Evolutionary conservation across 306 rosid species (phyloP).

Genomic region (Rosa multiflora): DNA sequence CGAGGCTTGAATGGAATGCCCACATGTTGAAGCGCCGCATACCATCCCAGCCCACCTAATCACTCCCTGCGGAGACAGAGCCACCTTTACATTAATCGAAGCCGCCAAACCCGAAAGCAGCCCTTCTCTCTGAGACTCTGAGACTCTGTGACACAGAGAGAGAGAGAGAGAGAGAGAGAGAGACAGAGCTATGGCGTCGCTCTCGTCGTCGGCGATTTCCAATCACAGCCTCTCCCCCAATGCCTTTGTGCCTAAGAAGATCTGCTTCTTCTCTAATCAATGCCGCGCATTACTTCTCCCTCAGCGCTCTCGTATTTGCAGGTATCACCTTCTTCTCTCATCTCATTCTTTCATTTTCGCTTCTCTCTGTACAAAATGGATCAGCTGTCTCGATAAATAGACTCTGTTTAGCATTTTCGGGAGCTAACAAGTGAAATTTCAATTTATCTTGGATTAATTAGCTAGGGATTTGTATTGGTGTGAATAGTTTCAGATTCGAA

Average conservation of each 20-base stretch:
- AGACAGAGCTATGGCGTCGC: slow-evolving; percentile 25
- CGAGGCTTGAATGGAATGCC: too few relatives aligned
- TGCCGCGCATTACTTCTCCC: slow-evolving; percentile 8
- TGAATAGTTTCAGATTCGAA: neutral
- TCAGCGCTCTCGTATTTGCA: slow-evolving; percentile 22
- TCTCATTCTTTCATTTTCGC: neutral
- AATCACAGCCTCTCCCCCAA: slow-evolving; percentile 8
- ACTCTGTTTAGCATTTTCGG: neutral
- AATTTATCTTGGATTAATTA: neutral
- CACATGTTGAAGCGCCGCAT: too few relatives aligned
- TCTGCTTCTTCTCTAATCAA: slow-evolving; percentile 16
- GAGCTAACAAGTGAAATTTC: neutral
- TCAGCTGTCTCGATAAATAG: neutral
- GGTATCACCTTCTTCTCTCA: neutral
- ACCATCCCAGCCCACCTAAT: too few relatives aligned
- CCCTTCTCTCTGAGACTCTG: neutral
- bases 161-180: neutral
- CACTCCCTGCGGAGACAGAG: too few relatives aligned
- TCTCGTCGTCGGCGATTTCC: slow-evolving; percentile 21
- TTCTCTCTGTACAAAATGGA: neutral
- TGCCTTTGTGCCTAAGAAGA: slow-evolving; percentile 8
- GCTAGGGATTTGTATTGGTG: neutral
- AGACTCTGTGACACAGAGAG: neutral
- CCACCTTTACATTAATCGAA: neutral
- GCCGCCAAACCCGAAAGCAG: slow-evolving; percentile 12